Conservation (phyloP, 352 stramenopile genomes). For the Globisporangium uncinulatum region DNA sequence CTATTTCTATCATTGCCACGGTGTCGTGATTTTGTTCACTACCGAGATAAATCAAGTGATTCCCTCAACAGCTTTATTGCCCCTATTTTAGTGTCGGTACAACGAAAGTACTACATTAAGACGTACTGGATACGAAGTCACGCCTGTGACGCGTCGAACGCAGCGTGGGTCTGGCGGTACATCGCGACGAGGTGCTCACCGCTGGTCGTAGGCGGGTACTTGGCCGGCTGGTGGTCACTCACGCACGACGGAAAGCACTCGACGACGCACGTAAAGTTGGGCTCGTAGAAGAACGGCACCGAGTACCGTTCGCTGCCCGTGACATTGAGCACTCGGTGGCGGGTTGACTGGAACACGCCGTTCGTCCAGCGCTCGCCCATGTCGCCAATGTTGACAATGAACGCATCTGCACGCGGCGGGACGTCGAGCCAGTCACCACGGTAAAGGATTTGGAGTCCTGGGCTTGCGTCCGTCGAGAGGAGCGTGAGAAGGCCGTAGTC, state of each 20-base stretch:
- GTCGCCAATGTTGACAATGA: constrained; percentile 72
- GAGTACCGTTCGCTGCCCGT: constrained; percentile 61
- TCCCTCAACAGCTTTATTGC: no score
- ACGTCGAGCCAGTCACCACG: constrained; percentile 54
- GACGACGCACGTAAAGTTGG: constrained; percentile 63
- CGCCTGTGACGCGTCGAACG: constrained; percentile 24
- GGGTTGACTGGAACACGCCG: constrained; percentile 53
- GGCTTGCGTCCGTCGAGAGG: constrained; percentile 51
- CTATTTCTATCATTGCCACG: no score
- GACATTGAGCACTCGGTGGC: constrained; percentile 59
- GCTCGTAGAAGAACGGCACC: constrained; percentile 78
- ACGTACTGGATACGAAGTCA: no score
- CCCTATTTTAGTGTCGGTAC: no score
- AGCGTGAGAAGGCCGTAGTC: constrained; percentile 72
- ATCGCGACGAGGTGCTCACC: constrained; percentile 70
- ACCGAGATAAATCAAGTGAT: no score
- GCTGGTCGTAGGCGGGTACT: constrained; percentile 65
- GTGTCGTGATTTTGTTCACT: no score
- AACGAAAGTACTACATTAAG: no score
- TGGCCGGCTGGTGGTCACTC: constrained; percentile 31
- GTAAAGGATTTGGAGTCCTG: constrained; percentile 56
- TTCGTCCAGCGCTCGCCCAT: constrained; percentile 77
- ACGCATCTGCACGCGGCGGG: constrained; percentile 42
- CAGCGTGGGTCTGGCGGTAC: constrained; percentile 68
- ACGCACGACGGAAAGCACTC: constrained; percentile 59